Evolutionary conservation across 2,329 filamentous ascomycete genomes (phyloP), one percentile per base, ranked within the genome.

Genomic region (Beauveria varroae): DNA sequence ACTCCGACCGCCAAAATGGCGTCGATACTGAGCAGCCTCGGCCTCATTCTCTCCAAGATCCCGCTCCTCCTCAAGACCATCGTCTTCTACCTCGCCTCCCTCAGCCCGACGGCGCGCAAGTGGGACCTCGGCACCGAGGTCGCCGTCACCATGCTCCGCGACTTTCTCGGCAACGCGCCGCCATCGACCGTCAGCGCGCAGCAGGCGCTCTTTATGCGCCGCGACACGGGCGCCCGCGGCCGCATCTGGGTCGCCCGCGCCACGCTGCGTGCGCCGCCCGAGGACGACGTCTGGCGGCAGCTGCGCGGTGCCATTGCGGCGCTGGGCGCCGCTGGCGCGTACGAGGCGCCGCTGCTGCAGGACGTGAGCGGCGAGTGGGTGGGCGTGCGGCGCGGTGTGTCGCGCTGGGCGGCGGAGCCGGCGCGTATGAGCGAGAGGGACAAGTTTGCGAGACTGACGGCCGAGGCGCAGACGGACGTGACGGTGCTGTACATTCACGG

Each of bases 221-320:
- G 61, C 26, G 71, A 73, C 30, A 67, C 69, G 1, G 70, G 71
- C n/a, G 65, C 91, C 66, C 89, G 89, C 68, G 87, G 88, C 3
- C 81, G 81, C 37, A 81, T 89, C 64, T 91, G 88, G 88, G 79
- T 90, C 12, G 84, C 82, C 55, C 86, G 84, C 62, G 79, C 83
- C 5, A 81, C 77, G 0, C 72, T 88, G 14, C 76, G 80, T 0
- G 74, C 75, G 5, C 85, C 83, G 1, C 71, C 78, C 66, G 79
- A 68, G 70, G 62, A 61, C 47, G 62, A 57, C 26, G 37, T 62
- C n/a, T 28, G 37, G 18, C 30, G 28, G 40, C 53, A 44, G 28
- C 7, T 62, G 20, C 16, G 26, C 22, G 18, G 3, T 10, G 47
- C 54, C 34, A n/a, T 62, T 12, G 49, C 43, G 8, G 54, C 54